Evolutionary conservation across 805 yeast genomes (phyloP).

Genomic region (Cyberlindnera samutprakarnensis): DNA sequence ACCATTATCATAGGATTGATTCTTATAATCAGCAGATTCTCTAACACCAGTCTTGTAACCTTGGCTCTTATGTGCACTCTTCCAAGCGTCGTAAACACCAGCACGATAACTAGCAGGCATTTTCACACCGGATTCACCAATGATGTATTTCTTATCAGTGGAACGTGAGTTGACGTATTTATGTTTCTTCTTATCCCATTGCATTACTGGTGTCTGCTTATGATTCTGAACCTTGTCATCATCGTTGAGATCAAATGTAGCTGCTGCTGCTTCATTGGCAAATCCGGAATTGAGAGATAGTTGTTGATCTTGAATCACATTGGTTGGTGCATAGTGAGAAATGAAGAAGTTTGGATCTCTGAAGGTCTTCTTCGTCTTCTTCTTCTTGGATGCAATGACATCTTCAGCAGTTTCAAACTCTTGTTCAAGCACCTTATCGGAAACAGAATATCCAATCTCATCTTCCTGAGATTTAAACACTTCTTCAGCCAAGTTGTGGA

Average conservation of each 20-base stretch:
- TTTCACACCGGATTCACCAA: slow-evolving; percentile 90
- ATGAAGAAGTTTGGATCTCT: slow-evolving; percentile 76
- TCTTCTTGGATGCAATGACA: slow-evolving; percentile 21
- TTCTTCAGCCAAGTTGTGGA: slow-evolving; percentile 70
- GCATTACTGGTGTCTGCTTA: slow-evolving; percentile 60
- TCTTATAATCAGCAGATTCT: slow-evolving; percentile 29
- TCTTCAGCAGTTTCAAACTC: slow-evolving; percentile 36
- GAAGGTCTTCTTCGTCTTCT: slow-evolving; percentile 37
- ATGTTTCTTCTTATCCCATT: slow-evolving; percentile 92
- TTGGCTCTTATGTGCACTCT: slow-evolving; percentile 53
- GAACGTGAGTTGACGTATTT: slow-evolving; percentile 79
- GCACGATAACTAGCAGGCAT: slow-evolving; percentile 88
- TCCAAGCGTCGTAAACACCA: slow-evolving; percentile 93
- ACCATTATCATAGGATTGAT: slow-evolving; percentile 16
- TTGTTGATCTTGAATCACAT: slow-evolving; percentile 77
- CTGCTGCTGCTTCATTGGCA: slow-evolving; percentile 75
- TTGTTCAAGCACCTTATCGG: slow-evolving; percentile 29
- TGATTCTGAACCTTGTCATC: slow-evolving; percentile 65
- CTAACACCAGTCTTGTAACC: slow-evolving; percentile 48
- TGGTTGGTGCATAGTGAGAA: slow-evolving; percentile 83
- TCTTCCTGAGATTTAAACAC: slow-evolving; percentile 42
- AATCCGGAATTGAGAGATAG: slow-evolving; percentile 52
- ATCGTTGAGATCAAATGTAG: slow-evolving; percentile 79
- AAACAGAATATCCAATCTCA: slow-evolving; percentile 41
- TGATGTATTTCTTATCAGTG: slow-evolving; percentile 76